These are phyloP conservation scores for Ogataea saltuana DNA, from an alignment of 805 yeast species.

Conservation along the genomic window DNA sequence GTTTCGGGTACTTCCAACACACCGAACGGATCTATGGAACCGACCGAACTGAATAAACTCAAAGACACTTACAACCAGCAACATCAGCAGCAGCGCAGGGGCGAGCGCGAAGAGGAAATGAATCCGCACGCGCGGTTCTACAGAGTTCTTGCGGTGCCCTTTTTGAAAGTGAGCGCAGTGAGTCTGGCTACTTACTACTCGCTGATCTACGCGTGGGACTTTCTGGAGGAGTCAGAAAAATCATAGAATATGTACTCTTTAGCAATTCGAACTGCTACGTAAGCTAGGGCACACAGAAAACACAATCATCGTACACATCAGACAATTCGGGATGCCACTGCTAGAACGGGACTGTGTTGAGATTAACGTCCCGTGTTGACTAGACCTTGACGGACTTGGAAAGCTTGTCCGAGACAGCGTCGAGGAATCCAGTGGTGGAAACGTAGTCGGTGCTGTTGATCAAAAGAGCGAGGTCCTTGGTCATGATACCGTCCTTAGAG, in stretches of 20 bases:
- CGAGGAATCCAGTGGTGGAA: conserved; percentile 73
- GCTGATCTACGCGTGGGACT: conserved; percentile 46
- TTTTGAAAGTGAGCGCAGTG: conserved; percentile 43
- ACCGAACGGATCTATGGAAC: no score
- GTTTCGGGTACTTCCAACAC: no score
- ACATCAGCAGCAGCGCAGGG: background rate
- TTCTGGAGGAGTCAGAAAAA: conserved; percentile 34
- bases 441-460: conserved; percentile 67
- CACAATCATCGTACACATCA: background rate
- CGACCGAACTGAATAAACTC: background rate
- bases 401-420: conserved; percentile 62
- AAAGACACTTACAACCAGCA: background rate
- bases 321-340: conserved; percentile 6
- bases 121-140: conserved; percentile 42
- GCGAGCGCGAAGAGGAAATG: conserved; percentile 16
- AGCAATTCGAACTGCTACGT: conserved; percentile 19
- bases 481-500: conserved; percentile 73
- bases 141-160: conserved; percentile 47
- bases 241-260: no score
- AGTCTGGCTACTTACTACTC: conserved; percentile 50
- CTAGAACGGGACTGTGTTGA: background rate
- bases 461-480: conserved; percentile 72
- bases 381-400: conserved; percentile 25
- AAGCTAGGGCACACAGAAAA: background rate
- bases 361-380: no score